Conservation (phyloP, 371 early-diverging fungal species). For the Mortierella sp. region DNA sequence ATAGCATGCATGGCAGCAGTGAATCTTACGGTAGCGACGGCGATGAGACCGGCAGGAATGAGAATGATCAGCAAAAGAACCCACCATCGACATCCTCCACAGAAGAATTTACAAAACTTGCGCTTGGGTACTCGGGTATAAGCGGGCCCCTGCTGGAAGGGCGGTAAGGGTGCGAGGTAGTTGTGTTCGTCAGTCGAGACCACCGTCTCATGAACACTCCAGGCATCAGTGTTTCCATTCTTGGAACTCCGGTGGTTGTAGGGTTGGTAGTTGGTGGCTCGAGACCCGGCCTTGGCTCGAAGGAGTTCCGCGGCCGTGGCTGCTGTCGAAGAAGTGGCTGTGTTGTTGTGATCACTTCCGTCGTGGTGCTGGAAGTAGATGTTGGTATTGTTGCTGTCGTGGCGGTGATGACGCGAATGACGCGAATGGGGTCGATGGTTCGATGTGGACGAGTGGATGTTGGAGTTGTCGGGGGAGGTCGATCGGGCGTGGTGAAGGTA, state of each 20-base stretch:
- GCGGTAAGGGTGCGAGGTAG: conserved; percentile 53
- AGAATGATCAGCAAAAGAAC: conserved; percentile 36
- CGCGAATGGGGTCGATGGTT: conserved; percentile 30
- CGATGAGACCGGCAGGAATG: conserved; percentile 20
- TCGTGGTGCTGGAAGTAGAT: neutral
- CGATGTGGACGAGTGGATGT: conserved; percentile 22
- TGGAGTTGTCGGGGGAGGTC: conserved; percentile 22
- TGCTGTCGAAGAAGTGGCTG: conserved; percentile 6
- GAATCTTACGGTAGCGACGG: conserved; percentile 24
- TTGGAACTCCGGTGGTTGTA: conserved; percentile 1
- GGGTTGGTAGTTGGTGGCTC: conserved; percentile 29
- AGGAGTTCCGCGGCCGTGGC: conserved; percentile 14
- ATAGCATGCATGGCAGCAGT: neutral
- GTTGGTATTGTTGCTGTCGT: neutral
- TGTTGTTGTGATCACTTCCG: conserved; percentile 14
- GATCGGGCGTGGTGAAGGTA: conserved; percentile 34
- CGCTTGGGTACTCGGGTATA: conserved; percentile 43
- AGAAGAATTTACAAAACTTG: conserved; percentile 40
- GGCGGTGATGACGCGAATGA: conserved; percentile 14
- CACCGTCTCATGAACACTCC: conserved; percentile 30
- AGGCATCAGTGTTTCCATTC: conserved; percentile 23
- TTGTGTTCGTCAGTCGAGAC: conserved; percentile 39
- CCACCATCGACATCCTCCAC: conserved; percentile 57
- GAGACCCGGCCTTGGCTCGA: conserved; percentile 36
- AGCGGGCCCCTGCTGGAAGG: conserved; percentile 52